Evolutionary conservation across 176 grass and related monocot genomes (phyloP).

Genomic region (Oryza punctata): DNA sequence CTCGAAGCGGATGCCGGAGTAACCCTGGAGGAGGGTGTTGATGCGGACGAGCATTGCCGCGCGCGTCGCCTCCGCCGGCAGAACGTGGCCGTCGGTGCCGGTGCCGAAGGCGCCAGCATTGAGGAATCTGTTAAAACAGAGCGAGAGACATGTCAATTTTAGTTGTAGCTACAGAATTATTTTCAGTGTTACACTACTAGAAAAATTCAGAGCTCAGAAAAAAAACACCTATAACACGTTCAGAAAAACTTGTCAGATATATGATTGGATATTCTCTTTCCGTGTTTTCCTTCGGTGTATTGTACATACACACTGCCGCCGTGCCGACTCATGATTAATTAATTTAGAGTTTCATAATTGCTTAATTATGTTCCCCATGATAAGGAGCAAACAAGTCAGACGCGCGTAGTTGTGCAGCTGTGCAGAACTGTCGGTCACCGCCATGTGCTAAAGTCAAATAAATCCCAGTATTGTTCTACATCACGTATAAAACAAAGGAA

Average conservation of each 20-base stretch:
- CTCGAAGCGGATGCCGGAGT: slow-evolving; percentile 91
- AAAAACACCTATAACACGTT: not conserved
- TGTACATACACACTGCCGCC: not conserved
- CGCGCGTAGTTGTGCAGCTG: not conserved
- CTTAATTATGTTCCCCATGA: not conserved
- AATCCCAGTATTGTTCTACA: not conserved
- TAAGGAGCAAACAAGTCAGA: not conserved
- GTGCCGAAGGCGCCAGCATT: slow-evolving; percentile 79
- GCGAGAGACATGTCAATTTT: slow-evolving; percentile 10
- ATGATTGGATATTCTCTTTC: not conserved
- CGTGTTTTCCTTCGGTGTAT: not conserved
- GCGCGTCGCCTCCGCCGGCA: slow-evolving; percentile 62
- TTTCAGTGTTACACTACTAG: not conserved
- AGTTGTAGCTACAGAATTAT: not conserved
- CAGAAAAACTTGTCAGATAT: not conserved
- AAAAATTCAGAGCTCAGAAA: not conserved
- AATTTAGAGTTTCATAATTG: not conserved
- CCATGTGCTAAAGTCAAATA: not conserved
- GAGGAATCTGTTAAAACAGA: slow-evolving; percentile 50
- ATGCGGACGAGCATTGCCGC: slow-evolving; percentile 84
- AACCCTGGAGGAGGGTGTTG: slow-evolving; percentile 86
- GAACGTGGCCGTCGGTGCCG: slow-evolving; percentile 55
- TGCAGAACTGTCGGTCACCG: not conserved
- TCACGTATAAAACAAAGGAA: no score
- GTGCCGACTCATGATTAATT: not conserved